Evolutionary conservation across 176 grass and related monocot species (phyloP).

Genomic region (Hsuehochloa calcarea): DNA sequence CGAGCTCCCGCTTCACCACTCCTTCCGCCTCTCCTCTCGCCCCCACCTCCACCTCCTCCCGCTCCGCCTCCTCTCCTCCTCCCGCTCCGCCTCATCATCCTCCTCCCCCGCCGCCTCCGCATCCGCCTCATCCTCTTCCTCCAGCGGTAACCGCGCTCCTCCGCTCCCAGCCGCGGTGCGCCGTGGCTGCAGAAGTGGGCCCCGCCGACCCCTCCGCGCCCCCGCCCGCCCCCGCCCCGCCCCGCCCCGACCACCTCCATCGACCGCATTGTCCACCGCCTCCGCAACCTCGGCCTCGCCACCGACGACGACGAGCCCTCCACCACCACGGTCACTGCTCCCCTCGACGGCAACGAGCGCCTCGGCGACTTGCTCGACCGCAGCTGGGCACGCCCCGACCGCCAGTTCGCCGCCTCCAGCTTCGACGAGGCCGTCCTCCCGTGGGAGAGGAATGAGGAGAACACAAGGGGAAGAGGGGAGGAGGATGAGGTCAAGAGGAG

Average conservation of each 20-base stretch:
- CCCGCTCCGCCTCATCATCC: constrained; percentile 2
- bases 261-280: constrained; percentile 87
- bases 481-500: constrained; percentile 41
- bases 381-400: constrained; percentile 80
- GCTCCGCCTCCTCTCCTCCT: constrained; percentile 36
- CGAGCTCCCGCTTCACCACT: constrained; percentile 71
- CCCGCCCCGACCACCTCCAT: constrained; percentile 55
- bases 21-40: constrained; percentile 52
- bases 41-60: constrained; percentile 35
- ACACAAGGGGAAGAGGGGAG: not conserved
- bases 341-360: constrained; percentile 59
- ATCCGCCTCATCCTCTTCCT: constrained; percentile 30
- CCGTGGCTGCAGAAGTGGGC: constrained; percentile 80
- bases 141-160: constrained; percentile 18
- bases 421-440: constrained; percentile 57
- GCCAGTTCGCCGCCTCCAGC: constrained; percentile 16
- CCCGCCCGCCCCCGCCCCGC: not conserved
- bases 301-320: constrained; percentile 64
- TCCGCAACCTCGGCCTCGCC: constrained; percentile 75
- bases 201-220: constrained; percentile 37
- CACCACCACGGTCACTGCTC: not conserved
- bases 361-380: constrained; percentile 77
- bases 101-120: constrained; percentile 10
- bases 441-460: constrained; percentile 64
- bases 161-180: constrained; percentile 21